Percentiles rank a stretch among this genome's conserved stretches.
Evolutionary conservation across 1,284 basidiomycete genomes (phyloP).

Genomic region (Ustilago nuda): DNA sequence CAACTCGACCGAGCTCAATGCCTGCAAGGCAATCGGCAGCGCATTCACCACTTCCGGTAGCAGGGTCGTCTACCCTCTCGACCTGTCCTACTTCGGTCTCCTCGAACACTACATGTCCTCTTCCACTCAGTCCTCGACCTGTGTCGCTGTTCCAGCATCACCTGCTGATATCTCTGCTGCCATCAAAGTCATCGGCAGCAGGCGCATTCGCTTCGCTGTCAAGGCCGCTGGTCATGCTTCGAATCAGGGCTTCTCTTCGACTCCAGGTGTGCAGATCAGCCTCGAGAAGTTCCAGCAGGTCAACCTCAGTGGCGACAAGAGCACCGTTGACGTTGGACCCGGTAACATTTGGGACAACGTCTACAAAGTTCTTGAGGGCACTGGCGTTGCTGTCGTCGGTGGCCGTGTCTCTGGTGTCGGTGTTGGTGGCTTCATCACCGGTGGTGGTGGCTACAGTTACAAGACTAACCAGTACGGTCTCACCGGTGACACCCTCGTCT

Average conservation of each 20-base stretch:
- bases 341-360: constrained; percentile 60
- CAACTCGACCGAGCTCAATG: constrained; percentile 42
- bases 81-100: constrained; percentile 30
- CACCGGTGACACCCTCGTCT: constrained; percentile 47
- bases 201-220: constrained; percentile 55
- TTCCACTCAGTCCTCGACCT: constrained; percentile 39
- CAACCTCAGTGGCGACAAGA: constrained; percentile 44
- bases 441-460: constrained; percentile 58
- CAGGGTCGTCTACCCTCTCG: constrained; percentile 37
- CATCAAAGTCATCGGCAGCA: constrained; percentile 52
- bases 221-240: constrained; percentile 50
- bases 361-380: constrained; percentile 37
- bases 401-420: constrained; percentile 59
- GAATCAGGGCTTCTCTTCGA: constrained; percentile 58
- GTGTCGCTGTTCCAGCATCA: constrained; percentile 44
- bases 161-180: constrained; percentile 46
- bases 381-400: constrained; percentile 48
- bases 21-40: constrained; percentile 37
- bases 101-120: constrained; percentile 48
- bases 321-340: constrained; percentile 52
- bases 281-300: constrained; percentile 50
- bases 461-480: constrained; percentile 56
- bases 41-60: constrained; percentile 22
- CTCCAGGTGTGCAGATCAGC: constrained; percentile 54
- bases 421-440: constrained; percentile 54